phyloP scores from a whole-genome alignment of 164 flowering plant genomes.

The Stephania japonica region DNA sequence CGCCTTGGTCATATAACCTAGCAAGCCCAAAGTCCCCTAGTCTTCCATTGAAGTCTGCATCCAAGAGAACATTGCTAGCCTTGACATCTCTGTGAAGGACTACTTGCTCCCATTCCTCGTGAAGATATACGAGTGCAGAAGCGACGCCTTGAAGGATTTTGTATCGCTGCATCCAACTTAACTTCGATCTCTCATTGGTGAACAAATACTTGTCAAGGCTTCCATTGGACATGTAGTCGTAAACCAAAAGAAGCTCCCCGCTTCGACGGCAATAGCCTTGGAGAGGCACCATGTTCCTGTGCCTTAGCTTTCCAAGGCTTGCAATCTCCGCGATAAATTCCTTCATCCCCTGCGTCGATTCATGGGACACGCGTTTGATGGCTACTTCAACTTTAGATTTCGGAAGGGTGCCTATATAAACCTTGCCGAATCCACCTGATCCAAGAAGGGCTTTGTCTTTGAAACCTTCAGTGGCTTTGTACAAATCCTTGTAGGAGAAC shows the following conservation, averaged over 20 bases:
- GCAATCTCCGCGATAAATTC: slow-evolving; percentile 51
- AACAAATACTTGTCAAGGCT: slow-evolving; percentile 37
- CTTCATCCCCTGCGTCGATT: slow-evolving; percentile 39
- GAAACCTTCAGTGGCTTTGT: slow-evolving; percentile 40
- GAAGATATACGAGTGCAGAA: slow-evolving; percentile 44
- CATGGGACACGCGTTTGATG: slow-evolving; percentile 35
- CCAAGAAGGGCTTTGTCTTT: slow-evolving; percentile 34
- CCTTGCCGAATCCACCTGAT: slow-evolving; percentile 46
- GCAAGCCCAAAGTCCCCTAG: slow-evolving; percentile 64
- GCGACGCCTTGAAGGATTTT: slow-evolving; percentile 43
- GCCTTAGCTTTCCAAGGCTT: slow-evolving; percentile 31
- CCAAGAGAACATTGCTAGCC: slow-evolving; percentile 53
- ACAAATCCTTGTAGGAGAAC: slow-evolving; percentile 39
- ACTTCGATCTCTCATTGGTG: slow-evolving; percentile 13
- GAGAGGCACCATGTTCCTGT: slow-evolving; percentile 31
- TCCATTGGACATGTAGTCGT: slow-evolving; percentile 50
- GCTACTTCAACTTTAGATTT: slow-evolving; percentile 36
- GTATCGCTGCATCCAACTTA: slow-evolving; percentile 42
- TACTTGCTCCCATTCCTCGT: slow-evolving; percentile 55
- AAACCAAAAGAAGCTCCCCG: slow-evolving; percentile 42
- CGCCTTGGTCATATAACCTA: slow-evolving; percentile 41
- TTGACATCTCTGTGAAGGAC: slow-evolving; percentile 59
- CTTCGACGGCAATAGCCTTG: slow-evolving; percentile 26
- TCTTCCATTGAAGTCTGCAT: slow-evolving; percentile 40
- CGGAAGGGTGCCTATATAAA: slow-evolving; percentile 38